Conservation (phyloP, 2,329 filamentous ascomycete species). For the Fusarium sp. region DNA sequence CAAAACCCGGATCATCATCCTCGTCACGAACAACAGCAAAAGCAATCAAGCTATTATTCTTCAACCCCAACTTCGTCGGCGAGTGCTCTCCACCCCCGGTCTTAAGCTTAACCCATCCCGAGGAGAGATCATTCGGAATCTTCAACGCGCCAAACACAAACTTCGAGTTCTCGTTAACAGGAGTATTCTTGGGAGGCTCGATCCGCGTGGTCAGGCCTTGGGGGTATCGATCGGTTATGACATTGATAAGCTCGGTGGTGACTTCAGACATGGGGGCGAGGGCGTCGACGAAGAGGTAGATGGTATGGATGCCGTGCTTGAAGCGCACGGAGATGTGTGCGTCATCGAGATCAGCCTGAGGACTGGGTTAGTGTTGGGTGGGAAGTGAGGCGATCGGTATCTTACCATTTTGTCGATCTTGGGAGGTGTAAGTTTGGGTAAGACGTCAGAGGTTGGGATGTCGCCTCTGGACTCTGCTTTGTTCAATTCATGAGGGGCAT, state of each 20-base stretch:
- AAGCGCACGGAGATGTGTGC: slow-evolving; percentile 75
- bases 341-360: slow-evolving; percentile 54
- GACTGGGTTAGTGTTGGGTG: slow-evolving; percentile 4
- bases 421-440: background rate
- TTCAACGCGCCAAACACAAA: slow-evolving; percentile 62
- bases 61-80: slow-evolving; percentile 57
- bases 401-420: slow-evolving; percentile 37
- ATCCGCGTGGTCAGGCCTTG: slow-evolving; percentile 59
- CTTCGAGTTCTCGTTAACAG: slow-evolving; percentile 56
- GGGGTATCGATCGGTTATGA: slow-evolving; percentile 69
- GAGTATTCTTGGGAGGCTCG: slow-evolving; percentile 50
- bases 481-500: slow-evolving; percentile 15
- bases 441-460: slow-evolving; percentile 12
- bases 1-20: slow-evolving; percentile 56
- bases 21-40: slow-evolving; percentile 60
- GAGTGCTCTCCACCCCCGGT: slow-evolving; percentile 53
- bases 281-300: slow-evolving; percentile 74
- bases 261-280: slow-evolving; percentile 67
- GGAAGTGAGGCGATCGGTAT: background rate
- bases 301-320: slow-evolving; percentile 77
- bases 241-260: slow-evolving; percentile 67
- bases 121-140: slow-evolving; percentile 57
- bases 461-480: slow-evolving; percentile 3
- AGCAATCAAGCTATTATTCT: slow-evolving; percentile 62
- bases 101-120: slow-evolving; percentile 64